phyloP scores from a whole-genome alignment of 2,329 filamentous ascomycete genomes.

The Colletotrichum camelliae region DNA sequence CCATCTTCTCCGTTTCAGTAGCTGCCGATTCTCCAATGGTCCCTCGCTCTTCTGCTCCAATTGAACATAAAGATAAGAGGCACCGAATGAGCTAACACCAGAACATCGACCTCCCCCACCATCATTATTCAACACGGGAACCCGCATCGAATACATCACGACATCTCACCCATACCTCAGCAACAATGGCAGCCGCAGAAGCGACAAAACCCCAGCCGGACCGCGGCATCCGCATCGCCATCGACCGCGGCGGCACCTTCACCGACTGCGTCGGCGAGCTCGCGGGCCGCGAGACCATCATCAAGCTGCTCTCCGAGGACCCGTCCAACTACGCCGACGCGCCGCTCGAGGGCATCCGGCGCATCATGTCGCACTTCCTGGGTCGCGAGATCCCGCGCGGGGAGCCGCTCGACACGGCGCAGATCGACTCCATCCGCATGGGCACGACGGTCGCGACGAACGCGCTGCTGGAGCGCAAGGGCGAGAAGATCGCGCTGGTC shows the following conservation, averaged over 20 bases:
- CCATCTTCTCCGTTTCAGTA: background rate
- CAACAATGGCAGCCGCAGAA: slow-evolving; percentile 36
- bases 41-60: background rate
- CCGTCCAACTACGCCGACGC: slow-evolving; percentile 91
- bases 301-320: slow-evolving; percentile 90
- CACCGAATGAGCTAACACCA: background rate
- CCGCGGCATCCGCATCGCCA: slow-evolving; percentile 76
- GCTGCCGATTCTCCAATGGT: background rate
- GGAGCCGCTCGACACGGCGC: slow-evolving; percentile 77
- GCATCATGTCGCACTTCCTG: slow-evolving; percentile 81
- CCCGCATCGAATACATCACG: no score
- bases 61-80: background rate
- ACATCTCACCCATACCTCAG: no score
- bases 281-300: slow-evolving; percentile 78
- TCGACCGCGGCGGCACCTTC: slow-evolving; percentile 85
- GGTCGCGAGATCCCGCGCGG: slow-evolving; percentile 79
- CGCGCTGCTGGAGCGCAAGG: slow-evolving; percentile 87
- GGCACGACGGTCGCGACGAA: slow-evolving; percentile 95
- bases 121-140: background rate
- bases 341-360: slow-evolving; percentile 87
- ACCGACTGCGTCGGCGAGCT: slow-evolving; percentile 91
- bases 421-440: slow-evolving; percentile 93
- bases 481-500: slow-evolving; percentile 85
- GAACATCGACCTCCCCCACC: no score
- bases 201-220: slow-evolving; percentile 26